These are phyloP conservation scores for Gossypium davidsonii DNA, from an alignment of 441 rosid genomes.

Conservation along the genomic window DNA sequence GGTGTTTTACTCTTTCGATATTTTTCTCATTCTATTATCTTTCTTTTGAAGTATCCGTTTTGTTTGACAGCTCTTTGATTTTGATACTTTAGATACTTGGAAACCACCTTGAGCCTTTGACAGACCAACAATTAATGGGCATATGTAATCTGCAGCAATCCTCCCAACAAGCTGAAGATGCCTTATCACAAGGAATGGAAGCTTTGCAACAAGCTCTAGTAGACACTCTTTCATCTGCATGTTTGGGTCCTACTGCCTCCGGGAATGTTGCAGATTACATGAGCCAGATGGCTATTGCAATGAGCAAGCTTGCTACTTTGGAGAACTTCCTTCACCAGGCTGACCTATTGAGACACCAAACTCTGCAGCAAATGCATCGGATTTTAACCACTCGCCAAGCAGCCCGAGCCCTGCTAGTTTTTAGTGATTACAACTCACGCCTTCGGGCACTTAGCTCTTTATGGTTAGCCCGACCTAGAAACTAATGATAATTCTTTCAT, in stretches of 20 bases:
- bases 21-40: not conserved
- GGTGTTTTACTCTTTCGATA: slow-evolving; percentile 30
- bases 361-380: slow-evolving; percentile 78
- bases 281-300: slow-evolving; percentile 90
- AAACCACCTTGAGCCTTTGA: slow-evolving; percentile 78
- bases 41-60: not conserved
- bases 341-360: slow-evolving; percentile 83
- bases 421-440: slow-evolving; percentile 65
- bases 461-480: slow-evolving; percentile 82
- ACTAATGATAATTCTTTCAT: slow-evolving; percentile 21
- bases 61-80: not conserved
- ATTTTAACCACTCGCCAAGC: slow-evolving; percentile 84
- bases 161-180: slow-evolving; percentile 94
- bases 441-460: slow-evolving; percentile 91
- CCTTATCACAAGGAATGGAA: slow-evolving; percentile 94
- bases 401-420: slow-evolving; percentile 76
- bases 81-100: slow-evolving; percentile 55
- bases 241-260: slow-evolving; percentile 52
- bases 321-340: slow-evolving; percentile 96
- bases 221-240: slow-evolving; percentile 63
- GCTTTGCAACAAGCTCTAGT: slow-evolving; percentile 85
- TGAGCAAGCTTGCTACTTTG: slow-evolving; percentile 75
- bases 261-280: slow-evolving; percentile 78
- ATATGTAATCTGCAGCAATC: slow-evolving; percentile 88
- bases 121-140: slow-evolving; percentile 87